Evolutionary conservation across 2,329 filamentous ascomycete species (phyloP).

Genomic region (Calonectria montana): DNA sequence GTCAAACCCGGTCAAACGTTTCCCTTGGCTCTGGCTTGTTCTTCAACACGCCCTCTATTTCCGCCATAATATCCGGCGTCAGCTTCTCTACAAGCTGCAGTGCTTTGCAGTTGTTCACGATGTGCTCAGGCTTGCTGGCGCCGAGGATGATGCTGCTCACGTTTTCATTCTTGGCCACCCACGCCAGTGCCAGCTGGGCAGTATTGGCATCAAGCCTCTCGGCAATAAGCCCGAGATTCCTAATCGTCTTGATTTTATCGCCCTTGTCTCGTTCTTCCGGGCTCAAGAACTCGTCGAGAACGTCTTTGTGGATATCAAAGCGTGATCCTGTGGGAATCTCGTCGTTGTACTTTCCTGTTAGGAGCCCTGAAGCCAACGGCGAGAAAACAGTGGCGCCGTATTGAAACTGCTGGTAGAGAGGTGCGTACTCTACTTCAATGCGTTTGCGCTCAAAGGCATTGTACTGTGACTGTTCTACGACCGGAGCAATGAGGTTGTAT

Average conservation of each 20-base stretch:
- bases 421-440: constrained; percentile 72
- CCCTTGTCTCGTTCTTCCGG: constrained; percentile 32
- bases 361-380: constrained; percentile 66
- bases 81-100: constrained; percentile 36
- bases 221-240: constrained; percentile 36
- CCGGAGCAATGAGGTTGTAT: constrained; percentile 70
- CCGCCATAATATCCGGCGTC: constrained; percentile 31
- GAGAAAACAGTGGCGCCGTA: constrained; percentile 71
- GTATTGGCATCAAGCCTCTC: constrained; percentile 40
- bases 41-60: constrained; percentile 40
- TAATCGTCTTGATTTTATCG: constrained; percentile 43
- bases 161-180: constrained; percentile 42
- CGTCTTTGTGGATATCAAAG: constrained; percentile 53
- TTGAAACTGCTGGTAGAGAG: constrained; percentile 67
- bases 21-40: constrained; percentile 28
- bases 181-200: constrained; percentile 40
- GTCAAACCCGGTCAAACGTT: background rate
- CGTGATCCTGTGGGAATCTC: constrained; percentile 68
- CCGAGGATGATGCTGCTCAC: constrained; percentile 45
- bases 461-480: constrained; percentile 76
- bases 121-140: constrained; percentile 42
- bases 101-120: constrained; percentile 40
- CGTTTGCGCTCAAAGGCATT: constrained; percentile 71
- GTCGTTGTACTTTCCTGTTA: constrained; percentile 75
- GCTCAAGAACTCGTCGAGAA: constrained; percentile 30